phyloP scores from a whole-genome alignment of 164 flowering plant species.

The Amborella trichopoda region DNA sequence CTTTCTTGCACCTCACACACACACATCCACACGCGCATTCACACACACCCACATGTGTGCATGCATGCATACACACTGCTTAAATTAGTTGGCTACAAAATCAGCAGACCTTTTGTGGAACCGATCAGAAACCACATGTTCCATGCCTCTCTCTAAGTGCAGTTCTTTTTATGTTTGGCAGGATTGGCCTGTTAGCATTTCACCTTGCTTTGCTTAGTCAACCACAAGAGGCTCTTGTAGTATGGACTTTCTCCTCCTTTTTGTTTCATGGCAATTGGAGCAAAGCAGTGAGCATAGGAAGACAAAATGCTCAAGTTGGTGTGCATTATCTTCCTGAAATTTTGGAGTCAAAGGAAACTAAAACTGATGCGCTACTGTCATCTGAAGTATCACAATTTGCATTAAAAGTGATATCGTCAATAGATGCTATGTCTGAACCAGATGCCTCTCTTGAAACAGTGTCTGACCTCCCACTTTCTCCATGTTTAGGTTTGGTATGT shows the following conservation, averaged over 20 bases:
- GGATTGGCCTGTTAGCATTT: conserved; percentile 78
- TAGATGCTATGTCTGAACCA: conserved; percentile 22
- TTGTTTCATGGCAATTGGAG: conserved; percentile 60
- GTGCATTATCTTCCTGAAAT: conserved; percentile 50
- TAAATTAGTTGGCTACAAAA: too few species aligned
- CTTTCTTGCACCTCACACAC: too few species aligned
- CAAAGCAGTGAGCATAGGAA: conserved; percentile 51
- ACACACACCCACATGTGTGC: too few species aligned
- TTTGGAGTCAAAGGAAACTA: conserved; percentile 12
- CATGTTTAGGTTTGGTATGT: conserved; percentile 40
- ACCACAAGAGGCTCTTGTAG: conserved; percentile 63
- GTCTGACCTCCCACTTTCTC: conserved; percentile 24
- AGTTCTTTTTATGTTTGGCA: too few species aligned
- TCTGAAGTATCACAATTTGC: conserved; percentile 41
- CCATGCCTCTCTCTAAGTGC: too few species aligned
- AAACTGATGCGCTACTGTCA: conserved; percentile 50
- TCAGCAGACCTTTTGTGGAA: too few species aligned
- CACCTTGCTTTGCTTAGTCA: conserved; percentile 60
- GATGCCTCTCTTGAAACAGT: conserved; percentile 23
- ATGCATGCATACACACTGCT: too few species aligned
- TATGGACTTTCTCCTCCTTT: conserved; percentile 56
- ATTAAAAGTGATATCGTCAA: conserved; percentile 30
- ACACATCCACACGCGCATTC: too few species aligned
- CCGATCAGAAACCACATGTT: too few species aligned
- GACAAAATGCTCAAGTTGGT: conserved; percentile 25